Conservation (phyloP, 2,329 filamentous ascomycete species). For the Achaetomium macrosporum region DNA sequence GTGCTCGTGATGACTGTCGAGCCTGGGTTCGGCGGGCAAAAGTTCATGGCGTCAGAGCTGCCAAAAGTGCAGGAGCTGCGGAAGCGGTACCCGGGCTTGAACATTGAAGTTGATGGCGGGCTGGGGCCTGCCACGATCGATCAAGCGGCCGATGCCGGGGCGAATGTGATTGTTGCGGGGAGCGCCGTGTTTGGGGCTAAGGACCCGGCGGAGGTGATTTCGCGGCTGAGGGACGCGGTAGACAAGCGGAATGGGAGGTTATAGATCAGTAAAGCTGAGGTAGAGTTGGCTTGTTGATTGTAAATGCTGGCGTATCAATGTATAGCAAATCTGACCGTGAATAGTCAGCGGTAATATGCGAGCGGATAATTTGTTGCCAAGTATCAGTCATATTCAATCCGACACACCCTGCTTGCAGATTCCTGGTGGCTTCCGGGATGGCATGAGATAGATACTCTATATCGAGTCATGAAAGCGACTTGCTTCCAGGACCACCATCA, state of each 20-base stretch:
- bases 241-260: constrained; percentile 49
- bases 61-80: constrained; percentile 87
- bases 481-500: too few relatives aligned
- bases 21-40: constrained; percentile 95
- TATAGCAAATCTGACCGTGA: too few relatives aligned
- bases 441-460: too few relatives aligned
- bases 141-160: constrained; percentile 88
- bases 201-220: constrained; percentile 81
- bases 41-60: constrained; percentile 94
- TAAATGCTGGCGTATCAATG: too few relatives aligned
- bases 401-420: too few relatives aligned
- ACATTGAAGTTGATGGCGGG: constrained; percentile 94
- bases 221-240: constrained; percentile 72
- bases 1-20: constrained; percentile 97
- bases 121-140: constrained; percentile 85
- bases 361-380: too few relatives aligned
- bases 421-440: too few relatives aligned
- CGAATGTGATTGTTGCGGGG: constrained; percentile 96
- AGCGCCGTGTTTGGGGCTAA: constrained; percentile 92
- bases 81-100: constrained; percentile 78
- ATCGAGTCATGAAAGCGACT: too few relatives aligned
- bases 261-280: constrained; percentile 20
- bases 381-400: too few relatives aligned
- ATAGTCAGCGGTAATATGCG: too few relatives aligned
- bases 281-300: background rate